Percentiles rank a stretch among this genome's conserved stretches.
Conservation (phyloP, 2,329 filamentous ascomycete genomes). For the Pseudogymnoascus sp. region DNA sequence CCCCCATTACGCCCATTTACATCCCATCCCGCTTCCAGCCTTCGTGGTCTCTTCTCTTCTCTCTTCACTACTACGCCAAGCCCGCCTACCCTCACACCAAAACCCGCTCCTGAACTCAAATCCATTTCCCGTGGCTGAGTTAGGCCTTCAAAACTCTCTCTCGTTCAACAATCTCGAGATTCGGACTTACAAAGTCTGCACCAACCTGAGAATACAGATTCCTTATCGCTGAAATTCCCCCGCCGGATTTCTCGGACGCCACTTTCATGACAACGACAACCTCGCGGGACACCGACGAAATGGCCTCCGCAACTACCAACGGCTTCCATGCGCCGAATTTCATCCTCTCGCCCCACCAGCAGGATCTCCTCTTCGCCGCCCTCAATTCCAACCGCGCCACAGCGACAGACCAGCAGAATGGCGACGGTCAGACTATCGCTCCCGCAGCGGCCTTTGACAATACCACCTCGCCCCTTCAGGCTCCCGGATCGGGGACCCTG, state of each 20-base stretch:
- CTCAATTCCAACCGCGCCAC: constrained; percentile 59
- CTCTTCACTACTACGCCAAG: background rate
- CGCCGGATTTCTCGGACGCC: too few relatives aligned
- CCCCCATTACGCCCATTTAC: too few relatives aligned
- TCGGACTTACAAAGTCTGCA: too few relatives aligned
- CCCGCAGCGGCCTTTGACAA: constrained; percentile 34
- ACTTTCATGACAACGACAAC: background rate
- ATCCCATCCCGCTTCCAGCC: background rate
- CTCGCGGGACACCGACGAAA: constrained; percentile 4
- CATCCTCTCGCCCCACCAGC: constrained; percentile 67
- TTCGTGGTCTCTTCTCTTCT: background rate
- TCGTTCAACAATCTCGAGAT: background rate
- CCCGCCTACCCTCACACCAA: background rate
- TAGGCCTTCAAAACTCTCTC: background rate
- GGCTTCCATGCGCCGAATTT: constrained; percentile 44
- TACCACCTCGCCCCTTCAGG: constrained; percentile 34
- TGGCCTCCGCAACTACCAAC: constrained; percentile 13
- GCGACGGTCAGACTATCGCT: constrained; percentile 18
- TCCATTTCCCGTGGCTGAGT: background rate
- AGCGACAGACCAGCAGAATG: constrained; percentile 27
- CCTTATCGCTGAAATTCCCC: too few relatives aligned
- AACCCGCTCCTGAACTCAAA: background rate
- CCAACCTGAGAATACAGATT: too few relatives aligned
- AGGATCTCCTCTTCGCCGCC: constrained; percentile 66
- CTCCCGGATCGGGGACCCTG: constrained; percentile 38